Evolutionary conservation across 139 green algal species (phyloP), one percentile per base, ranked within the genome.

Genomic region (Gonium pectorale): DNA sequence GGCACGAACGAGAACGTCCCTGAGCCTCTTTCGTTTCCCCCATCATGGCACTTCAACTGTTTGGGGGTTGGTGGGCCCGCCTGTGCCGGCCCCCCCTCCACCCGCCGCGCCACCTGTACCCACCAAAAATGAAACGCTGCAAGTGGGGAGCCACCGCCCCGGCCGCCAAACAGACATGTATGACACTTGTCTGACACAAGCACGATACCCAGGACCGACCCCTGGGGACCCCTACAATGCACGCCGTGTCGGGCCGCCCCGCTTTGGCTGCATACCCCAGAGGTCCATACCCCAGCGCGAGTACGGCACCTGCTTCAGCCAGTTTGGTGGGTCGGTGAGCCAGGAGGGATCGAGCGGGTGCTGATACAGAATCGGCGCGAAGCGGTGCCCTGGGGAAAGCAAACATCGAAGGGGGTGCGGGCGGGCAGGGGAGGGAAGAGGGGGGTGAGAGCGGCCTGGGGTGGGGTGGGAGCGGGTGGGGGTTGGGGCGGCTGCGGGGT

Each of bases 321-420:
- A 79, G 17, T n/a, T 35, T 0, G 33, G 5, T 2, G 73, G 73
- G 41, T 81, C 54, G 2, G 73, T 59, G 11, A 81, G 73, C 54
- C 54, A 69, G 27, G 54, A 70, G 54, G 27, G 54, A 37, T 81
- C 73, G 40, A 81, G 29, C 0, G 73, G 73, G 73, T 81, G 73
- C 73, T 81, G 73, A 26, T 81, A 81, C 24, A 81, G 26, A 3
- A 81, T 81, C 0, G 73, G 73, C 29, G 73, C 73, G 38, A 68
- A 81, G n/a, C n/a, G n/a, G n/a, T n/a, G n/a, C n/a, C n/a, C n/a
- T n/a, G n/a, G n/a, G n/a, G n/a, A n/a, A n/a, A n/a, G n/a, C n/a
- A n/a, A n/a, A n/a, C n/a, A n/a, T n/a, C n/a, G n/a, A n/a, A n/a
- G n/a, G n/a, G n/a, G n/a, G n/a, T n/a, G 63, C 63, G 63, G n/a